Evolutionary conservation across 2,329 filamentous ascomycete species (phyloP), one percentile per base, ranked within the genome.

Genomic region (Alternaria angustiovoidea): DNA sequence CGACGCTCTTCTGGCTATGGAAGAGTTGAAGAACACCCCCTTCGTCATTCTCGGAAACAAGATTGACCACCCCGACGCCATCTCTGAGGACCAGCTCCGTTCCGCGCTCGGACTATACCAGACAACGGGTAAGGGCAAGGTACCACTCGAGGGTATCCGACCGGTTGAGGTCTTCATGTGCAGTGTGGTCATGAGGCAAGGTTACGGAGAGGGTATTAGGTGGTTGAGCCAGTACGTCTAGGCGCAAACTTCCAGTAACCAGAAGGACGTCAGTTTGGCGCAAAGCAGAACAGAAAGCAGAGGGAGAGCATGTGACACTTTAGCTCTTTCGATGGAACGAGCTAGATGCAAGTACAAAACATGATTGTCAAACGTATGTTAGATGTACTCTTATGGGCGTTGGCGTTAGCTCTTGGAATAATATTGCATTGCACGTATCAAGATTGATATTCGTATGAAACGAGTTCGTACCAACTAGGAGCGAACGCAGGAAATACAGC

Each of bases 11-110:
- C 87, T 99, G 70, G 89, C 92, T 64, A 97, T 99, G 94, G 95
- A 99, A 83, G 94, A 98, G 79, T 88, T 99, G 39, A 85, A 88
- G 79, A 97, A 96, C 86, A 95, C 97, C 8, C 95, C 95, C 55
- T 98, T 98, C 81, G 88, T 98, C 63, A 89, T 99, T 72, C 88
- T 99, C 66, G 95, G 95, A 73, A 99, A 99, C 89, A 99, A 99
- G 89, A 99, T 99, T 80, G 95, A 99, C 81, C 94, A 98, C 84
- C 94, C 94, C 54, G 91, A 96, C 71, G 95, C 95, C 65, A 90
- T 98, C 55, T 94, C 91, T 68, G 95, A 99, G 86, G 94, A 98
- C 74, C 93, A 97, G 84, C 87, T 98, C 76, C 88, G 95, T 80
- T 90, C 94, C 79, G 91, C 94, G 80, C 86, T 99, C 60, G 95